A percentile compares a stretch with the other conserved stretches of the same genome.
phyloP scores from a whole-genome alignment of 352 stramenopile species.

The Albugo laibachii region DNA sequence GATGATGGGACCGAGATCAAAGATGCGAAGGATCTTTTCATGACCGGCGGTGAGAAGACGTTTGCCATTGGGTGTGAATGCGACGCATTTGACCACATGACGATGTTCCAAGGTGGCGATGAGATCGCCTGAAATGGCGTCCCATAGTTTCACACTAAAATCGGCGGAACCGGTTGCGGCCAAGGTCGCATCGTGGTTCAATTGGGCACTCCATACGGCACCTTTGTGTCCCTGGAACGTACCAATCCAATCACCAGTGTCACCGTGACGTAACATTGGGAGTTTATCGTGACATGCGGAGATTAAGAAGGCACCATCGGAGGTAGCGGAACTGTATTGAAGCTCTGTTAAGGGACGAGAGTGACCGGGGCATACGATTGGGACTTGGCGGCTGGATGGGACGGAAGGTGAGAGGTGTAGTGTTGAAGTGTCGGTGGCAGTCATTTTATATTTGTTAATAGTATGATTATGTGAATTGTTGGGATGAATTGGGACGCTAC shows the following conservation, averaged over 20 bases:
- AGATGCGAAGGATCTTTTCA: slow-evolving; percentile 88
- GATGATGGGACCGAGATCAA: slow-evolving; percentile 49
- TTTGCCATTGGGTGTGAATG: slow-evolving; percentile 77
- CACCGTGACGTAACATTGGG: slow-evolving; percentile 67
- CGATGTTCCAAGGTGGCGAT: slow-evolving; percentile 89
- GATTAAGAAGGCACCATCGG: slow-evolving; percentile 44
- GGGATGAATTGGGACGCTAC: too few species aligned
- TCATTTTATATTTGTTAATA: too few species aligned
- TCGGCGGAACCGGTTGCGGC: slow-evolving; percentile 85
- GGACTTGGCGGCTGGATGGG: slow-evolving; percentile 31
- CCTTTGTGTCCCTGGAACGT: slow-evolving; percentile 96
- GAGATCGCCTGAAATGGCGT: slow-evolving; percentile 88
- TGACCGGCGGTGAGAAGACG: slow-evolving; percentile 85
- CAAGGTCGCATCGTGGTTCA: slow-evolving; percentile 69
- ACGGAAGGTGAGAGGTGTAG: too few species aligned
- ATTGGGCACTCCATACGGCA: slow-evolving; percentile 79
- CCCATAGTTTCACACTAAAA: slow-evolving; percentile 93
- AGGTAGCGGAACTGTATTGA: slow-evolving; percentile 36
- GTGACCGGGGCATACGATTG: slow-evolving; percentile 71
- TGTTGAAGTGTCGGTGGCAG: too few species aligned
- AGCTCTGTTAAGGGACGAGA: slow-evolving; percentile 60
- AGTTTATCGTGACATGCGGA: slow-evolving; percentile 78
- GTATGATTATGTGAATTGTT: too few species aligned
- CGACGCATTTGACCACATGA: slow-evolving; percentile 93
- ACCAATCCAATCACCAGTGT: slow-evolving; percentile 90